Evolutionary conservation across 441 rosid genomes (phyloP).

Genomic region (Gossypium gossypioides): DNA sequence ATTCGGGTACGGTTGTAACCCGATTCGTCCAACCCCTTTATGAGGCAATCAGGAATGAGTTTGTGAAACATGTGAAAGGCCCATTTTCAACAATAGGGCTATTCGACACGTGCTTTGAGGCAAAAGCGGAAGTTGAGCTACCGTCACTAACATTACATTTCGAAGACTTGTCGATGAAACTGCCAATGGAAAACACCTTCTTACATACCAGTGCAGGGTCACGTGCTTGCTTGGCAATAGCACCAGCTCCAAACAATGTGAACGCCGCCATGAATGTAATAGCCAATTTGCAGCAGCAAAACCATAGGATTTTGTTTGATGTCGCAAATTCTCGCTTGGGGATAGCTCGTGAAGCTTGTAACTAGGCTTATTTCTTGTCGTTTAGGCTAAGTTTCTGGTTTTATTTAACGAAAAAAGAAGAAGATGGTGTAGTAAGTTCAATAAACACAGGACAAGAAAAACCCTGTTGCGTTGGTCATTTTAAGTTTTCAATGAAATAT

Average conservation of each 20-base stretch:
- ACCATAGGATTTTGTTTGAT: conserved; percentile 65
- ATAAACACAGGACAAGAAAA: not conserved
- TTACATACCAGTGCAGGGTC: conserved; percentile 70
- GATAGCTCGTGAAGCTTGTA: conserved; percentile 57
- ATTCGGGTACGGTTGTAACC: conserved; percentile 79
- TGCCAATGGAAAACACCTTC: conserved; percentile 77
- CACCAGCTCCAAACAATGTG: conserved; percentile 49
- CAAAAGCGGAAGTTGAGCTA: conserved; percentile 27
- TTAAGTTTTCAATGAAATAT: not conserved
- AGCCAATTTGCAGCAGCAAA: conserved; percentile 88
- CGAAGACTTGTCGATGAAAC: conserved; percentile 40
- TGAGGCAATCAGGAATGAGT: conserved; percentile 54
- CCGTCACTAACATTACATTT: conserved; percentile 55
- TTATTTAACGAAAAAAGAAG: conserved; percentile 11
- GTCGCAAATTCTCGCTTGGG: conserved; percentile 63
- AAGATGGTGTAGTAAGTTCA: not conserved
- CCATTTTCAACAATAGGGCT: conserved; percentile 64
- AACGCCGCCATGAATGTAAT: conserved; percentile 69
- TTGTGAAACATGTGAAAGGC: conserved; percentile 50
- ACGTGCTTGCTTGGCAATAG: conserved; percentile 71
- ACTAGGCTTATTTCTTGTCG: conserved; percentile 9
- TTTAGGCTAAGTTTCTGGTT: not conserved
- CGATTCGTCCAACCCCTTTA: conserved; percentile 56
- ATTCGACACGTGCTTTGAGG: conserved; percentile 76
- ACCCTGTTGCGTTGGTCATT: not conserved